phyloP scores from a whole-genome alignment of 768 basidiomycete species.

The Leccinum aurantiacum region DNA sequence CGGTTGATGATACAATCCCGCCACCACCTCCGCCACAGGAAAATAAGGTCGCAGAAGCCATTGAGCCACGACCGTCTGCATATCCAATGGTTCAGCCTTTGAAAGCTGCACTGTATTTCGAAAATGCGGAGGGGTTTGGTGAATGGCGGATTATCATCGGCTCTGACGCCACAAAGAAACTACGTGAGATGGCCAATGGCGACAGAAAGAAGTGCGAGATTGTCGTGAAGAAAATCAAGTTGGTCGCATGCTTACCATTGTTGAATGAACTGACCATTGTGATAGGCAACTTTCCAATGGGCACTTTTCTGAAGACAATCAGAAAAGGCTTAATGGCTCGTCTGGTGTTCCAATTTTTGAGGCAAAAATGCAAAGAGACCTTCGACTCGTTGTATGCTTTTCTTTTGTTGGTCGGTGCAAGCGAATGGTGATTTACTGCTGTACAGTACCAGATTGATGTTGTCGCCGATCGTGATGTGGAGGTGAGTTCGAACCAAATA shows the following conservation, averaged over 20 bases:
- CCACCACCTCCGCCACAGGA: not conserved
- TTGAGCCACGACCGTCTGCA: conserved; percentile 25
- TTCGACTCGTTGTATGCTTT: conserved; percentile 35
- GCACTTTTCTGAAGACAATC: conserved; percentile 67
- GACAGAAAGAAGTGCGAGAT: conserved; percentile 50
- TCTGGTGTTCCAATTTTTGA: conserved; percentile 60
- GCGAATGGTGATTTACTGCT: not conserved
- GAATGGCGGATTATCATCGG: conserved; percentile 62
- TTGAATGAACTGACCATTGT: not conserved
- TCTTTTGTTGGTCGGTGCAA: not conserved
- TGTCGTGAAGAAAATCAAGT: conserved; percentile 71
- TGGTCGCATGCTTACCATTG: conserved; percentile 10
- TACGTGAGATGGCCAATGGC: conserved; percentile 47
- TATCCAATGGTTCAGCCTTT: conserved; percentile 54
- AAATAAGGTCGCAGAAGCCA: not conserved
- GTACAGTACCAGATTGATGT: conserved; percentile 52
- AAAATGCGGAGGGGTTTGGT: conserved; percentile 59
- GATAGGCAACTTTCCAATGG: conserved; percentile 67
- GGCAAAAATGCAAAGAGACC: conserved; percentile 61
- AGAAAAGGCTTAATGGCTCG: conserved; percentile 53
- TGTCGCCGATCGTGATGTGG: conserved; percentile 37
- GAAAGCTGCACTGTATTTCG: conserved; percentile 61
- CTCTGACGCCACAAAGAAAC: conserved; percentile 45
- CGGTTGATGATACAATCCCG: not conserved
- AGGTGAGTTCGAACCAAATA: conserved; percentile 19